Percentiles rank a stretch among this genome's conserved stretches.
Conservation (phyloP, 2,329 filamentous ascomycete species). For the Penicillium sp. region DNA sequence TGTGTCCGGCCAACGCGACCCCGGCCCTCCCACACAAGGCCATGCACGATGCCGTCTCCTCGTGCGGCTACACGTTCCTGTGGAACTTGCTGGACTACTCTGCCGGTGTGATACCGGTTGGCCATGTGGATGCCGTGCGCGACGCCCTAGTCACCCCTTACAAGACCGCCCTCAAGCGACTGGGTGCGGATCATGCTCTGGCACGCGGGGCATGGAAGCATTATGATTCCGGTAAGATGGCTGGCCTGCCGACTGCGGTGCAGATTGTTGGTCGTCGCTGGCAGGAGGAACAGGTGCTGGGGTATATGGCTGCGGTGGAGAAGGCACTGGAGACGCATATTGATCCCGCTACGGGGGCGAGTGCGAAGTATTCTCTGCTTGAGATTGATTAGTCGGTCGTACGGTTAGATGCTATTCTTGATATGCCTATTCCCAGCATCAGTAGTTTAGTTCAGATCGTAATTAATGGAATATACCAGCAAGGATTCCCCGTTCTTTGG, state of each 20-base stretch:
- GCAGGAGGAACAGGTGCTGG: slow-evolving; percentile 86
- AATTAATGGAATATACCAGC: too few relatives aligned
- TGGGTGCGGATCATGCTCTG: slow-evolving; percentile 71
- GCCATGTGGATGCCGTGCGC: slow-evolving; percentile 76
- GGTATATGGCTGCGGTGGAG: slow-evolving; percentile 79
- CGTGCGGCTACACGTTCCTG: slow-evolving; percentile 90
- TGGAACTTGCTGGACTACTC: slow-evolving; percentile 94
- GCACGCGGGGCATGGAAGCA: slow-evolving; percentile 82
- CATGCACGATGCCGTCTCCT: slow-evolving; percentile 83
- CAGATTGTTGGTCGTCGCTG: slow-evolving; percentile 79
- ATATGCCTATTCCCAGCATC: too few relatives aligned
- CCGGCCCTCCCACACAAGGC: slow-evolving; percentile 84
- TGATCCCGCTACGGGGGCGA: slow-evolving; percentile 37
- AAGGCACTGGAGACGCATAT: slow-evolving; percentile 64
- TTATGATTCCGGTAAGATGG: slow-evolving; percentile 82
- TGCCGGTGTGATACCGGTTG: slow-evolving; percentile 80
- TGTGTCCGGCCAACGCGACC: slow-evolving; percentile 86
- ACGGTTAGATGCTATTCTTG: too few relatives aligned
- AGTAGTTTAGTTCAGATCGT: too few relatives aligned
- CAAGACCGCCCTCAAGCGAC: slow-evolving; percentile 37
- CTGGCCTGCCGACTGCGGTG: slow-evolving; percentile 82
- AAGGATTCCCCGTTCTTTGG: too few relatives aligned
- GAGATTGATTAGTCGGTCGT: slow-evolving; percentile 38
- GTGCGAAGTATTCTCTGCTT: slow-evolving; percentile 41
- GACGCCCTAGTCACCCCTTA: slow-evolving; percentile 63